Percentiles rank a stretch among this genome's conserved stretches.
These are phyloP conservation scores for Cercospora sp. DNA, from an alignment of 2,329 filamentous ascomycete species.

Conservation along the genomic window DNA sequence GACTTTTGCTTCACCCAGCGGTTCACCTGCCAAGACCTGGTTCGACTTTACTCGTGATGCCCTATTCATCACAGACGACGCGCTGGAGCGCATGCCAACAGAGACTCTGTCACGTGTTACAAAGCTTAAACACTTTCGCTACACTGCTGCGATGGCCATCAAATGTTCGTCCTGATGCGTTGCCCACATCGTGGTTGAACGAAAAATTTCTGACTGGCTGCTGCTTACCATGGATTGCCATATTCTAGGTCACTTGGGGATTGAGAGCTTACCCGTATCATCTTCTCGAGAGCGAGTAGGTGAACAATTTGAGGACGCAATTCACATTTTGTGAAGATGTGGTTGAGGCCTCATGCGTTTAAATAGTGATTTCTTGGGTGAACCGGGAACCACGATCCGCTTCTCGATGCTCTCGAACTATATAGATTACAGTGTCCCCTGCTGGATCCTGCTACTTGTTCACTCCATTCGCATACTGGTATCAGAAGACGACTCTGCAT, in stretches of 20 bases:
- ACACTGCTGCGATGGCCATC: conserved; percentile 20
- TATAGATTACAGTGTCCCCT: background rate
- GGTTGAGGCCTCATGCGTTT: background rate
- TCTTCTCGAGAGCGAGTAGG: background rate
- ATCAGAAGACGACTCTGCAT: background rate
- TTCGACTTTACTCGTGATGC: conserved; percentile 18
- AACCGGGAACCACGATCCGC: background rate
- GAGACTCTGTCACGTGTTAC: background rate
- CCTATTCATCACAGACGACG: conserved; percentile 23
- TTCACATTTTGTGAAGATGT: background rate
- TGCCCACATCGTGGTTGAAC: background rate
- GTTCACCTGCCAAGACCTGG: conserved; percentile 11
- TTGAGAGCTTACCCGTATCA: background rate
- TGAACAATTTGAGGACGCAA: background rate
- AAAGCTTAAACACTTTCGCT: conserved; percentile 21
- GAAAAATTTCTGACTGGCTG: background rate
- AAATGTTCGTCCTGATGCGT: conserved; percentile 20
- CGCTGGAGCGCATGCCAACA: conserved; percentile 5
- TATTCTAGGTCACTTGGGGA: conserved; percentile 4
- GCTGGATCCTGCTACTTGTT: background rate
- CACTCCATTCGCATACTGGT: background rate
- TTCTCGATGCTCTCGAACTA: background rate
- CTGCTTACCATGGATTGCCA: background rate
- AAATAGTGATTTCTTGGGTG: background rate
- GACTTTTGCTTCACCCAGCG: conserved; percentile 14